These are phyloP conservation scores for Botrytis sinoallii DNA, from an alignment of 2,329 filamentous ascomycete species.

Conservation along the genomic window DNA sequence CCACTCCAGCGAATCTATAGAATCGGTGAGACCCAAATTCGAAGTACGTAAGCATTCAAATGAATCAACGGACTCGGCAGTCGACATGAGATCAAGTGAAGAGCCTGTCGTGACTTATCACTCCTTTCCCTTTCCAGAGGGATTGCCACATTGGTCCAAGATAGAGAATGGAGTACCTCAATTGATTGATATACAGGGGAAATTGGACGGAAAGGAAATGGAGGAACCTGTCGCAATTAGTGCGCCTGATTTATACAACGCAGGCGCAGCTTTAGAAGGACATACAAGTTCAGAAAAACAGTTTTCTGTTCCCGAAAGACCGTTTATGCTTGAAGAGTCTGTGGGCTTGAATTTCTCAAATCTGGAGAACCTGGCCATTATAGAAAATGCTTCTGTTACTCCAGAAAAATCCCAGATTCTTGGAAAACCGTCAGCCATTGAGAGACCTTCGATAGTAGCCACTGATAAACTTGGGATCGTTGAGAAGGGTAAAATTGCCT, in stretches of 20 bases:
- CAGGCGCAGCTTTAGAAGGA: neutral
- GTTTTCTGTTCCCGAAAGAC: neutral
- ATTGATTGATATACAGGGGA: neutral
- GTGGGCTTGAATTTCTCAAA: neutral
- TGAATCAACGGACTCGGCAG: neutral
- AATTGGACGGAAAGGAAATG: neutral
- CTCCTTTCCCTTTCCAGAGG: neutral
- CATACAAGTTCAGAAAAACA: neutral
- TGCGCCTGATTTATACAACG: neutral
- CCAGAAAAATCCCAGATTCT: neutral
- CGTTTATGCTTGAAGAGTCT: accelerated
- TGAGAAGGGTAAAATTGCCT: neutral
- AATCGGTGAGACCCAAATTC: neutral
- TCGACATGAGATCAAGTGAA: neutral
- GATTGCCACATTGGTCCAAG: neutral
- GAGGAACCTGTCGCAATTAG: no score
- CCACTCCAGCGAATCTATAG: neutral
- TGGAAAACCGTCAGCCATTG: neutral
- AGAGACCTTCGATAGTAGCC: neutral
- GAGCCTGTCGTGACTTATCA: neutral
- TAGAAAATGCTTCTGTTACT: no score
- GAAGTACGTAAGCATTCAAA: neutral
- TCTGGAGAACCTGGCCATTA: neutral
- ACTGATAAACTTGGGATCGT: neutral
- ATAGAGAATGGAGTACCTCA: neutral